These are phyloP conservation scores for Diospyros lotus DNA, from an alignment of 148 eudicot genomes.

Conservation along the genomic window DNA sequence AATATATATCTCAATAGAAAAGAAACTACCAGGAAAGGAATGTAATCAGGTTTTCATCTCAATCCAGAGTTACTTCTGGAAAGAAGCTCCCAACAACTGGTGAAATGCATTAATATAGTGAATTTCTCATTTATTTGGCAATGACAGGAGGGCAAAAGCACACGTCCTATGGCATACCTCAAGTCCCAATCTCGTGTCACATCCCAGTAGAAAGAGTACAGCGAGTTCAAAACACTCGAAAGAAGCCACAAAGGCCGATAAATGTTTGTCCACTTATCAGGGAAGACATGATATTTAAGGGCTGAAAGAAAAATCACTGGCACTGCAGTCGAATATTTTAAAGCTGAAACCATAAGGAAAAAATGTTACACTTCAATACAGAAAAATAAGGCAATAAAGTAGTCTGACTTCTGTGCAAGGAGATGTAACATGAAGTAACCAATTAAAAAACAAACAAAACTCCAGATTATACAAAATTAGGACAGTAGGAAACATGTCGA, in stretches of 20 bases:
- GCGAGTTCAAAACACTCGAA: constrained; percentile 77
- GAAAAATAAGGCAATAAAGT: background rate
- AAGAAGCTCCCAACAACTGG: background rate
- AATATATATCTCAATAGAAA: background rate
- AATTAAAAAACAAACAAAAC: background rate
- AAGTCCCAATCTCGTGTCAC: constrained; percentile 95
- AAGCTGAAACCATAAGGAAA: constrained; percentile 54
- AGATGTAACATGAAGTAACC: no score
- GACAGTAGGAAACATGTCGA: no score
- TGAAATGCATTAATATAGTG: background rate
- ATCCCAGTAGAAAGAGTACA: constrained; percentile 98
- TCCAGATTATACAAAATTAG: no score
- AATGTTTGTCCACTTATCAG: constrained; percentile 75
- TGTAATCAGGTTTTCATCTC: background rate
- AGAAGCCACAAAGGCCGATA: constrained; percentile 91
- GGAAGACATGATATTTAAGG: constrained; percentile 86
- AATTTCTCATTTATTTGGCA: background rate
- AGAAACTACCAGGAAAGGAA: no score
- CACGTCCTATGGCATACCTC: constrained; percentile 49
- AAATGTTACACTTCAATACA: constrained; percentile 14
- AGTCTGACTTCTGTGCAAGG: background rate
- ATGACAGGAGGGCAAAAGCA: background rate
- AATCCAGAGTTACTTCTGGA: background rate
- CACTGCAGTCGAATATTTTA: constrained; percentile 94
- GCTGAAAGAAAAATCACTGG: constrained; percentile 97